phyloP scores from a whole-genome alignment of 768 basidiomycete genomes.

The Fistulinella prunicolor region DNA sequence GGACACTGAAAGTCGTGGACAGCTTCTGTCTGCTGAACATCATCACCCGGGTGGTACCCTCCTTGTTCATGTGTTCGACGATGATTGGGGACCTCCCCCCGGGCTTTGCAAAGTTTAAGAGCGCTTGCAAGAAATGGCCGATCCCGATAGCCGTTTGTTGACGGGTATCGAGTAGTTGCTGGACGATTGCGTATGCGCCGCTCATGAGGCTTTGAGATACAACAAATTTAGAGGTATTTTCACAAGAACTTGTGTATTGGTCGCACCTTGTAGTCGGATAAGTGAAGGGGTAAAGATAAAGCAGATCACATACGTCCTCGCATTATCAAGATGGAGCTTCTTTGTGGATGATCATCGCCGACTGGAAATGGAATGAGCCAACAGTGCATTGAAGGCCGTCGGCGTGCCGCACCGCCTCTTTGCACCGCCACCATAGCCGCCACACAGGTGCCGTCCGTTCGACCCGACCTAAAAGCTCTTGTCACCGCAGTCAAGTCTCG shows the following conservation, averaged over 20 bases:
- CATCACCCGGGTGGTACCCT: neutral
- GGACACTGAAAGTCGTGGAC: neutral
- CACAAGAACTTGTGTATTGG: neutral
- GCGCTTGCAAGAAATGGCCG: conserved; percentile 51
- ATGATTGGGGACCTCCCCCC: neutral
- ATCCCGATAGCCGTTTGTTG: conserved; percentile 28
- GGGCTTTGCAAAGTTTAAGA: conserved; percentile 26
- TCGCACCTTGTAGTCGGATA: no score
- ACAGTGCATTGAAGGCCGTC: no score
- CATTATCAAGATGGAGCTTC: no score
- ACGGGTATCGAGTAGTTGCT: conserved; percentile 1
- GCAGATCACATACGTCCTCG: no score
- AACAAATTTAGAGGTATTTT: neutral
- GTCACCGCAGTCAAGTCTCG: conserved; percentile 13
- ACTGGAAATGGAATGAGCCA: no score
- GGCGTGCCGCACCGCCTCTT: no score
- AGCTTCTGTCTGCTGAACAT: conserved; percentile 10
- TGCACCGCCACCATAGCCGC: conserved; percentile 19
- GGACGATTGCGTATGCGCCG: conserved; percentile 3
- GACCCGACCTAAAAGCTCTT: neutral
- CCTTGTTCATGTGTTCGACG: conserved; percentile 3
- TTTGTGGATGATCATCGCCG: no score
- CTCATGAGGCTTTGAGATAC: conserved; percentile 9
- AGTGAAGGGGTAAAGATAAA: no score
- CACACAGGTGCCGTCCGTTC: neutral